Evolutionary conservation across 164 flowering plant species (phyloP).

Genomic region (Magnolia kwangsiensis): DNA sequence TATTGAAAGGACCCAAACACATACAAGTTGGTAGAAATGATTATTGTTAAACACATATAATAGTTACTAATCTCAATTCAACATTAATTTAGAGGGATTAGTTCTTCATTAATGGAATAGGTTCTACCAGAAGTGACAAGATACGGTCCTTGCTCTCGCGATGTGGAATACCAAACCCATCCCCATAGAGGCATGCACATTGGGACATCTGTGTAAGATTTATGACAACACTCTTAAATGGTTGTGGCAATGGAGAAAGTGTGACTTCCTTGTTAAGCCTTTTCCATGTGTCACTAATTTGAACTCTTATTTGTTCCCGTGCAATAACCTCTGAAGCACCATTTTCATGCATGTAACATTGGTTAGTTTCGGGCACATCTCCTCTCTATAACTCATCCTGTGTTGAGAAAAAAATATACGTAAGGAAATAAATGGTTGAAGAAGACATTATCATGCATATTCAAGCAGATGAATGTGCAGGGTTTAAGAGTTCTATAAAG

Average conservation of each 20-base stretch:
- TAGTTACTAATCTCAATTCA: no score
- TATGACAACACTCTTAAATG: background rate
- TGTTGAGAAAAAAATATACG: background rate
- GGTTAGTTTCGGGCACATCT: background rate
- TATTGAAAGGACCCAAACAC: no score
- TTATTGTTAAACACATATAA: no score
- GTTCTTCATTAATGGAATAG: background rate
- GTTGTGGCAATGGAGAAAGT: background rate
- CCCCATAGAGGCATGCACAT: constrained; percentile 18
- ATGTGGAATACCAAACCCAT: constrained; percentile 13
- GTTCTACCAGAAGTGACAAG: background rate
- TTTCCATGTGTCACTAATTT: background rate
- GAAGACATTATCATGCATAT: background rate
- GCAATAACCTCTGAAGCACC: background rate
- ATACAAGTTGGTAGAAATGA: no score
- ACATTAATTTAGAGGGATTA: no score
- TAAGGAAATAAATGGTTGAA: background rate
- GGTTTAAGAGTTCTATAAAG: background rate
- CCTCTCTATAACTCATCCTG: constrained; percentile 5
- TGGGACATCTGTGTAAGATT: constrained; percentile 7
- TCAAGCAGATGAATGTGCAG: background rate
- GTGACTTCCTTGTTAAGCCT: background rate
- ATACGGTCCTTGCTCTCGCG: background rate
- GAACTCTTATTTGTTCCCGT: background rate
- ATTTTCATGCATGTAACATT: constrained; percentile 3